Percentiles rank a stretch among this genome's conserved stretches.
Evolutionary conservation across 1,284 basidiomycete genomes (phyloP).

Genomic region (Pyrrhoderma lamaoense): DNA sequence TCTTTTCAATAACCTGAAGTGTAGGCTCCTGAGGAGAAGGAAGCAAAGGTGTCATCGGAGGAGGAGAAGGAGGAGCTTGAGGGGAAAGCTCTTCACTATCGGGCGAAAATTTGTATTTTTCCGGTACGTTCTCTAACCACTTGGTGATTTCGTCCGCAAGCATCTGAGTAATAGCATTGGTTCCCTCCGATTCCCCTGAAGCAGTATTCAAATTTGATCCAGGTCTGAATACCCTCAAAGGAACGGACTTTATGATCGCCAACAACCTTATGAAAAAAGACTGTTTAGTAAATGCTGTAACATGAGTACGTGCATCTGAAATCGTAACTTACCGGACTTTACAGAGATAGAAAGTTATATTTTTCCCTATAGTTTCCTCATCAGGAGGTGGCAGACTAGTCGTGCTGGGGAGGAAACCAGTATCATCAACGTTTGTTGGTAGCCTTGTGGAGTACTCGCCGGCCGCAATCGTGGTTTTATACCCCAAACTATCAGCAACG

Average conservation of each 20-base stretch:
- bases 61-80: conserved; percentile 19
- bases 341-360: conserved; percentile 3
- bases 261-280: background rate
- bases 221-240: background rate
- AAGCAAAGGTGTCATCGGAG: conserved; percentile 25
- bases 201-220: background rate
- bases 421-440: conserved; percentile 8
- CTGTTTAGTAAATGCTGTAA: background rate
- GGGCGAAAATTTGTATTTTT: conserved; percentile 20
- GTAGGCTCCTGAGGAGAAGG: conserved; percentile 16
- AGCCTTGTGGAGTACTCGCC: conserved; percentile 6
- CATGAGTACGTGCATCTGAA: background rate
- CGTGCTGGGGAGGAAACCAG: conserved; percentile 1
- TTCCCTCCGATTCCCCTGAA: background rate
- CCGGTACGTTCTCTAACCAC: conserved; percentile 48
- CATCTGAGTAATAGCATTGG: background rate
- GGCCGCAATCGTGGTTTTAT: conserved; percentile 6
- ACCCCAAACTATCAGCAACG: conserved; percentile 8
- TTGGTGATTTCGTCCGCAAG: conserved; percentile 43
- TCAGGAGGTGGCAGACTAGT: conserved; percentile 7
- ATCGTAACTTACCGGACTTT: conserved; percentile 11
- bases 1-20: conserved; percentile 21
- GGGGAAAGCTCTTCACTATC: conserved; percentile 1
- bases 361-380: background rate
- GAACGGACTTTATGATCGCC: background rate